Evolutionary conservation across 139 green algal species (phyloP).

Genomic region (Picochlorum sp.): DNA sequence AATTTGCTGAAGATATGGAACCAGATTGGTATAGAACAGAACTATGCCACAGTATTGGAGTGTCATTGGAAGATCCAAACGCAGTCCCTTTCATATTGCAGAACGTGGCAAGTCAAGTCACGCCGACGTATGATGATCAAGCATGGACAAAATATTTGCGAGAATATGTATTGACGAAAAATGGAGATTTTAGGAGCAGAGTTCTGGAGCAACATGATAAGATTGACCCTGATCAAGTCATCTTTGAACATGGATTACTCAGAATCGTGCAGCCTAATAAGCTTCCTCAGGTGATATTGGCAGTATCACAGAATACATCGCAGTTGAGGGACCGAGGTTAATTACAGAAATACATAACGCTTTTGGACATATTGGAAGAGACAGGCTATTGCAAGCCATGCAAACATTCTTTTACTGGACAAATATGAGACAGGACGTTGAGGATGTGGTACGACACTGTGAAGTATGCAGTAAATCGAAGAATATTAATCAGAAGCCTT

Average conservation of each 20-base stretch:
- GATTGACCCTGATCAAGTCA: neutral
- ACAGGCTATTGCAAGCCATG: neutral
- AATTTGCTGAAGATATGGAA: neutral
- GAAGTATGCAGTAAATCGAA: neutral
- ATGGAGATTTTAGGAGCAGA: neutral
- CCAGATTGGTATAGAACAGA: neutral
- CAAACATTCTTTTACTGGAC: neutral
- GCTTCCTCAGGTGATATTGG: neutral
- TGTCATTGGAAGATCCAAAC: neutral
- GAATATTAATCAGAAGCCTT: neutral
- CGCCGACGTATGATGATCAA: neutral
- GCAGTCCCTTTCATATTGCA: neutral
- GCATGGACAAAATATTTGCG: neutral
- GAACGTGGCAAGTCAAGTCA: neutral
- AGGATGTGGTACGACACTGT: neutral
- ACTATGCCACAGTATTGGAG: neutral
- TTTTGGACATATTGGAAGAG: constrained; percentile 2
- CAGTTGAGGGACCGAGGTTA: constrained; percentile 14
- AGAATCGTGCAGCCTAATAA: neutral
- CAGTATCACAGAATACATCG: neutral
- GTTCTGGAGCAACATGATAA: constrained; percentile 2
- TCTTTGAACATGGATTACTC: neutral
- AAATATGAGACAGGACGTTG: constrained; percentile 1
- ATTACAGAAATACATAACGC: constrained; percentile 6
- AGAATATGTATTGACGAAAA: neutral